These are phyloP conservation scores for Globisporangium megalacanthum DNA, from an alignment of 352 stramenopile genomes.

Conservation along the genomic window DNA sequence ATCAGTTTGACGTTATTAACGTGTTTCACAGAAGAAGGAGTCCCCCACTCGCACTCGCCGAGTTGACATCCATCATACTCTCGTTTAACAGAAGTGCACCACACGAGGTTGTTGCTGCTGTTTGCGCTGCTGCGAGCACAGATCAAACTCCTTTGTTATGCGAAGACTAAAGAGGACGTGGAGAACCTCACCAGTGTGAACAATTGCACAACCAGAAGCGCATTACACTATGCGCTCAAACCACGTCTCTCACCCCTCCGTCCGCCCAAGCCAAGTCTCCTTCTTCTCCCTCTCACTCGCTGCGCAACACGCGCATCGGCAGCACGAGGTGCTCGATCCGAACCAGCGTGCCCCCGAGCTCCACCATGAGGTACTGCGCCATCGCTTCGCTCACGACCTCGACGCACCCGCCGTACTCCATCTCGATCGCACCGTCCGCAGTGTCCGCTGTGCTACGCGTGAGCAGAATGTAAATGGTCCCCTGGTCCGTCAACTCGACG, in stretches of 20 bases:
- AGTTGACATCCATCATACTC: too few species aligned
- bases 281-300: background rate
- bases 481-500: constrained; percentile 3
- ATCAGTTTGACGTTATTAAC: too few species aligned
- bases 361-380: constrained; percentile 11
- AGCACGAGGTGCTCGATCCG: constrained; percentile 8
- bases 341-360: constrained; percentile 5
- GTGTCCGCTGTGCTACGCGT: background rate
- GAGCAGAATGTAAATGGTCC: constrained; percentile 5
- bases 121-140: too few species aligned
- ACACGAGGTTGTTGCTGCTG: too few species aligned
- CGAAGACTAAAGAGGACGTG: background rate
- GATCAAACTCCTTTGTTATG: background rate
- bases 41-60: too few species aligned
- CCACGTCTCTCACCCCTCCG: too few species aligned
- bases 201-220: too few species aligned
- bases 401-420: constrained; percentile 6
- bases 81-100: too few species aligned
- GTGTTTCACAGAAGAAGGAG: too few species aligned
- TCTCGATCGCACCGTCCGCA: background rate
- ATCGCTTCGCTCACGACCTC: constrained; percentile 9
- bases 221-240: too few species aligned
- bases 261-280: background rate
- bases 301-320: constrained; percentile 4
- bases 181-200: too few species aligned